phyloP scores from a whole-genome alignment of 805 yeast genomes.

The Yarrowia keelungensis region DNA sequence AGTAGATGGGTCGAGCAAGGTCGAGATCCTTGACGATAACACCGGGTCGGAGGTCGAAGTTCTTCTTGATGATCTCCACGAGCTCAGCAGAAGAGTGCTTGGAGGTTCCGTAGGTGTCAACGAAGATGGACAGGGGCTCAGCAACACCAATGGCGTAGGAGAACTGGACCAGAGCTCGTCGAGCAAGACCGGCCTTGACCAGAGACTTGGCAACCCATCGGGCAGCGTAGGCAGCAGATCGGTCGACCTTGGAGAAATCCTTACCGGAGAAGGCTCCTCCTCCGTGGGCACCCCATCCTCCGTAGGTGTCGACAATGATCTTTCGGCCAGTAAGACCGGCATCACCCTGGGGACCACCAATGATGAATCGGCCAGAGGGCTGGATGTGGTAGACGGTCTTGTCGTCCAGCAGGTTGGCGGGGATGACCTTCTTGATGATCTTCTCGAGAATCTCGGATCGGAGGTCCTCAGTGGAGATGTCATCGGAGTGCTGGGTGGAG shows the following conservation, averaged over 20 bases:
- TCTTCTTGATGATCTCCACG: conserved; percentile 87
- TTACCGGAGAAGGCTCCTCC: conserved; percentile 99
- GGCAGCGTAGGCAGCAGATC: conserved; percentile 99
- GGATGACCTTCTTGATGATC: conserved; percentile 90
- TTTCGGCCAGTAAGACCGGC: conserved; percentile 99
- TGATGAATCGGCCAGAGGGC: conserved; percentile 99
- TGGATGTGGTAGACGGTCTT: conserved; percentile 97
- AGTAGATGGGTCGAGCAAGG: conserved; percentile 98
- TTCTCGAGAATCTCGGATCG: conserved; percentile 79
- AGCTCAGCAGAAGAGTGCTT: conserved; percentile 86
- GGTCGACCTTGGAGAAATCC: conserved; percentile 99
- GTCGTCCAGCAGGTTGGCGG: conserved; percentile 87
- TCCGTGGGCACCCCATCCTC: conserved; percentile 99
- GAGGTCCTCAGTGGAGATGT: conserved; percentile 90
- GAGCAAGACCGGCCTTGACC: conserved; percentile 91
- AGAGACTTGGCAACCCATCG: conserved; percentile 99
- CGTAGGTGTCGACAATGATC: conserved; percentile 99
- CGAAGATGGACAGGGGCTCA: conserved; percentile 97
- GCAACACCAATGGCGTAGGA: conserved; percentile 99
- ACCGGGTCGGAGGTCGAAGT: conserved; percentile 99
- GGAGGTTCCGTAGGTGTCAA: conserved; percentile 98
- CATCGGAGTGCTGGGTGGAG: conserved; percentile 98
- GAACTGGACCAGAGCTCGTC: conserved; percentile 97
- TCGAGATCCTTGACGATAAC: conserved; percentile 94
- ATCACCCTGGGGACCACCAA: conserved; percentile 99